Evolutionary conservation across 2,329 filamentous ascomycete species (phyloP).

Genomic region (Waltergamsia citrina): DNA sequence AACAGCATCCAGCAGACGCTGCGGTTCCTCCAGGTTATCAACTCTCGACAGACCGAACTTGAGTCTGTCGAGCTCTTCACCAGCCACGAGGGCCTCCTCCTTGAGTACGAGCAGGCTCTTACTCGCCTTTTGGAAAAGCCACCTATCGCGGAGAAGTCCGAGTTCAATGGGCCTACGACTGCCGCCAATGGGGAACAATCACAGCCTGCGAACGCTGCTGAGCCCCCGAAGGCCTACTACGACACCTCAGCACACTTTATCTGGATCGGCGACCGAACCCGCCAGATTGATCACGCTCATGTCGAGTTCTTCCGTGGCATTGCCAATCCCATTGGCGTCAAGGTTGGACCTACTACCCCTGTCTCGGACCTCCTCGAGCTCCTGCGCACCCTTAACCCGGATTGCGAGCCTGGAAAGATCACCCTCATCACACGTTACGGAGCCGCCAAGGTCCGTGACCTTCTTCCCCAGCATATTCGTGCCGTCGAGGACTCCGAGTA

Average conservation of each 20-base stretch:
- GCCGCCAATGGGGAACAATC: slow-evolving; percentile 17
- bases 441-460: slow-evolving; percentile 60
- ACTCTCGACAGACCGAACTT: slow-evolving; percentile 73
- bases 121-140: slow-evolving; percentile 68
- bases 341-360: slow-evolving; percentile 83
- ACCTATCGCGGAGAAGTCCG: slow-evolving; percentile 32
- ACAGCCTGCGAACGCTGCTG: slow-evolving; percentile 9
- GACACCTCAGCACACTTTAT: slow-evolving; percentile 94
- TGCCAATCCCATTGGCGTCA: slow-evolving; percentile 92
- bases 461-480: slow-evolving; percentile 79
- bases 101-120: slow-evolving; percentile 88
- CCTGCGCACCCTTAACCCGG: slow-evolving; percentile 78
- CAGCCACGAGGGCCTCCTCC: slow-evolving; percentile 84
- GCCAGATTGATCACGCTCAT: slow-evolving; percentile 86
- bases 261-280: slow-evolving; percentile 95
- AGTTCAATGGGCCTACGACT: slow-evolving; percentile 29
- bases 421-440: slow-evolving; percentile 96
- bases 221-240: slow-evolving; percentile 59
- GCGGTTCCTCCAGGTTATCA: slow-evolving; percentile 89
- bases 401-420: slow-evolving; percentile 77
- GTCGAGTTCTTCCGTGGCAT: slow-evolving; percentile 97
- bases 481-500: slow-evolving; percentile 75
- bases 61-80: slow-evolving; percentile 93
- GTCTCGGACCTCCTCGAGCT: slow-evolving; percentile 66
- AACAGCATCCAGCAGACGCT: slow-evolving; percentile 81